A percentile compares a stretch with the other conserved stretches of the same genome.
Conservation (phyloP, 495 filamentous ascomycete species). For the Apiosordaria backusii region DNA sequence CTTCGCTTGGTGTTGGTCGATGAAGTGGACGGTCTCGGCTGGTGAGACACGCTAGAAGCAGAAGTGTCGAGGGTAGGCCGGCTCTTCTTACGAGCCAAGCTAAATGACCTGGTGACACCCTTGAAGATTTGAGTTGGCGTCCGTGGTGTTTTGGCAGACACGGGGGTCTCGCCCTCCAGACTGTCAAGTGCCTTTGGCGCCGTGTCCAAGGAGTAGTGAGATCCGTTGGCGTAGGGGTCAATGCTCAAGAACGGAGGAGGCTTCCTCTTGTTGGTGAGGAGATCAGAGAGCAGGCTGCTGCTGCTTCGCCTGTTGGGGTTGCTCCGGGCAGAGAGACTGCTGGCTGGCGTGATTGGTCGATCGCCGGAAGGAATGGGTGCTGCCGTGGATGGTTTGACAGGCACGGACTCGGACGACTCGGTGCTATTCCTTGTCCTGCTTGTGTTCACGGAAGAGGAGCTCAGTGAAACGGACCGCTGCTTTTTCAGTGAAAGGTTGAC, state of each 20-base stretch:
- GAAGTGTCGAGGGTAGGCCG: slow-evolving; percentile 25
- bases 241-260: slow-evolving; percentile 43
- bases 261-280: slow-evolving; percentile 33
- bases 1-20: slow-evolving; percentile 10
- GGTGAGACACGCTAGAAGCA: not conserved
- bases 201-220: slow-evolving; percentile 34
- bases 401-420: slow-evolving; percentile 13
- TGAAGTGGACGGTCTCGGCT: not conserved
- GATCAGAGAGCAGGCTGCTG: slow-evolving; percentile 34
- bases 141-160: slow-evolving; percentile 29
- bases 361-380: slow-evolving; percentile 14
- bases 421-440: slow-evolving; percentile 28
- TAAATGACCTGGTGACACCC: slow-evolving; percentile 43
- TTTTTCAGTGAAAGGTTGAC: slow-evolving; percentile 39
- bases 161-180: slow-evolving; percentile 19
- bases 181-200: slow-evolving; percentile 25
- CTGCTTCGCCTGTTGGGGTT: slow-evolving; percentile 33
- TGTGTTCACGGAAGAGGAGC: slow-evolving; percentile 16
- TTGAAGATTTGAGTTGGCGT: slow-evolving; percentile 43
- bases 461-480: slow-evolving; percentile 40
- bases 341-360: slow-evolving; percentile 34
- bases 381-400: slow-evolving; percentile 4
- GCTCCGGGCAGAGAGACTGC: slow-evolving; percentile 22
- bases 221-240: slow-evolving; percentile 44
- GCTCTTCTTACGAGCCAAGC: slow-evolving; percentile 46